Evolutionary conservation across 768 basidiomycete genomes (phyloP), one percentile per base, ranked within the genome.

Genomic region (Boletus eberwhitei): DNA sequence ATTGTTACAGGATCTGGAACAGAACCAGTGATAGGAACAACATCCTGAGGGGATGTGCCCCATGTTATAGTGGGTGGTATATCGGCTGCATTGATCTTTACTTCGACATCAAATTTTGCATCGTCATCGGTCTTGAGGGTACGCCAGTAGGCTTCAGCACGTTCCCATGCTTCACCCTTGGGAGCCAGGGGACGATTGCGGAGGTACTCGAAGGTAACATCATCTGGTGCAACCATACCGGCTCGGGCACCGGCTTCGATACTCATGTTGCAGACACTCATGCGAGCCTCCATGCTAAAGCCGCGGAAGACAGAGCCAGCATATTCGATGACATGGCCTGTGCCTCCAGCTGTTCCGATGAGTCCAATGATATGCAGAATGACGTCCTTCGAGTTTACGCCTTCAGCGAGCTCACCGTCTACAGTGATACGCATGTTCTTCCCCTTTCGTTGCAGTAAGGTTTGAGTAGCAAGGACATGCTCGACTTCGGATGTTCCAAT

Each of bases 401-500:
- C 93, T 63, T 90, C 86, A 21, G 75, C 76, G 29, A 95, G 81
- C 34, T 83, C 79, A 55, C 93, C 93, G 49, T 95, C 86, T 59
- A 95, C 90, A 44, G 84, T 85, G 63, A 95, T 89, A 42, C 89
- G 85, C 91, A 95, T 93, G 74, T 94, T 95, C 75, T 93, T 93
- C 52, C 84, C 82, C 72, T 93, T 93, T 67, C 80, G 84, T 73
- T 95, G 93, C 58, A 91, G 75, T 21, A 95, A 77, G 46, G 90
- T 92, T 71, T 95, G 93, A 8, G 93, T 95, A 14, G 93, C 93
- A 45, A 95, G 85, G 59, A 94, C 93, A 68, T 95, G 93, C 67
- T 95, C 93, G 63, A 95, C 93, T 67, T 95, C 92, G 47, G 91
- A 93, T 13, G 93, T 95, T 38, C 93, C 93, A 63, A 95, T 94